phyloP scores from a whole-genome alignment of 2,329 filamentous ascomycete genomes.

The Alternaria solani region DNA sequence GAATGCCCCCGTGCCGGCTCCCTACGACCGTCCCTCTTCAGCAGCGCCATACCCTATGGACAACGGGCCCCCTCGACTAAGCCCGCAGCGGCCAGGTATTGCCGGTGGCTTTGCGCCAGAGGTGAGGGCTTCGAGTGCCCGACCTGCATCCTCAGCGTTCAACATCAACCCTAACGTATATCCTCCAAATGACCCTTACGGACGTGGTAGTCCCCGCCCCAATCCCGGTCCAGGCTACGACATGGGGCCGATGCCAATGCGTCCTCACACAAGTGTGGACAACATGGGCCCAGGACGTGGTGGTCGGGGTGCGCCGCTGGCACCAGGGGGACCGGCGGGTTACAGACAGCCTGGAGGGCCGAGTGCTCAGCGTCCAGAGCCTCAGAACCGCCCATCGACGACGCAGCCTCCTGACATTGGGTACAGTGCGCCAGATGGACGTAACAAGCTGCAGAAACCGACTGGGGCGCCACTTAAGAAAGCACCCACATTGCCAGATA shows the following conservation, averaged over 20 bases:
- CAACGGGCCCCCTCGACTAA: slow-evolving; percentile 63
- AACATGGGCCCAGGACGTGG: slow-evolving; percentile 46
- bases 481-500: slow-evolving; percentile 45
- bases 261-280: slow-evolving; percentile 49
- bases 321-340: slow-evolving; percentile 41
- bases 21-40: slow-evolving; percentile 58
- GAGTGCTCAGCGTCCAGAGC: slow-evolving; percentile 48
- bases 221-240: slow-evolving; percentile 31
- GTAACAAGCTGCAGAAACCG: slow-evolving; percentile 54
- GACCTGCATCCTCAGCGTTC: slow-evolving; percentile 59
- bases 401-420: slow-evolving; percentile 53
- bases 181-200: slow-evolving; percentile 39
- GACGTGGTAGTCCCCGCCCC: slow-evolving; percentile 39
- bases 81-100: slow-evolving; percentile 37
- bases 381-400: slow-evolving; percentile 50
- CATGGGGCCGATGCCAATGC: slow-evolving; percentile 44
- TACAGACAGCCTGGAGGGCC: slow-evolving; percentile 52
- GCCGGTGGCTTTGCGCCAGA: slow-evolving; percentile 56
- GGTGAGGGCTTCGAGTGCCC: slow-evolving; percentile 60
- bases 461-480: slow-evolving; percentile 40
- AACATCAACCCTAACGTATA: slow-evolving; percentile 59
- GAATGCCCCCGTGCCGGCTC: slow-evolving; percentile 31
- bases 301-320: slow-evolving; percentile 39
- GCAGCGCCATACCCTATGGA: slow-evolving; percentile 76
- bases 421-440: slow-evolving; percentile 55